Evolutionary conservation across 768 basidiomycete genomes (phyloP).

Genomic region (Termitomyces sp.): DNA sequence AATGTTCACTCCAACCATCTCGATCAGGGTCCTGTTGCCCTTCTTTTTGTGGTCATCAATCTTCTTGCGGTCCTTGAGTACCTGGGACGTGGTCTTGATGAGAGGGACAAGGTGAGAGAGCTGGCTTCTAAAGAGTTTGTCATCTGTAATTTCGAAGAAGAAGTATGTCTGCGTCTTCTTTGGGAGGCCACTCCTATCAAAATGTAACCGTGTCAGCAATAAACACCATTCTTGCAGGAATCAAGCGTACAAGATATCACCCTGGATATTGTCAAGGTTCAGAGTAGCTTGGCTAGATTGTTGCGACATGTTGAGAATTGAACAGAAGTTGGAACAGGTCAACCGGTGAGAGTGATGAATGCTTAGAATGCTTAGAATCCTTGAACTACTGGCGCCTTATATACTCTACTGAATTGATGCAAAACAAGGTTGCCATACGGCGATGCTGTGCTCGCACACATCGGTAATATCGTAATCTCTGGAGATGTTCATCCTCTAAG

Average conservation of each 20-base stretch:
- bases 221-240: not conserved
- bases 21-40: conserved; percentile 26
- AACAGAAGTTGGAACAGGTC: not conserved
- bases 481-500: not conserved
- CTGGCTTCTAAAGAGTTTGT: conserved; percentile 34
- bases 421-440: not conserved
- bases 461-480: not conserved
- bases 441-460: not conserved
- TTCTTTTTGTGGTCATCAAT: conserved; percentile 35
- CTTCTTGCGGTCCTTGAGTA: conserved; percentile 31
- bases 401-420: not conserved
- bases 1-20: conserved; percentile 42
- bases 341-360: not conserved
- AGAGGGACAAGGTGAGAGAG: conserved; percentile 34
- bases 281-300: conserved; percentile 15
- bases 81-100: conserved; percentile 40
- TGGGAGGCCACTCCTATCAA: conserved; percentile 41
- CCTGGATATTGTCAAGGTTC: conserved; percentile 39
- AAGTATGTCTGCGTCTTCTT: conserved; percentile 48
- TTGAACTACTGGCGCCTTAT: not conserved
- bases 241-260: conserved; percentile 36
- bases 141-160: conserved; percentile 47
- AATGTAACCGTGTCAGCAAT: not conserved
- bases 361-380: not conserved
- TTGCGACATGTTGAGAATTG: conserved; percentile 14